These are phyloP conservation scores for Phytophthora sp. DNA, from an alignment of 352 stramenopile species.

Conservation along the genomic window DNA sequence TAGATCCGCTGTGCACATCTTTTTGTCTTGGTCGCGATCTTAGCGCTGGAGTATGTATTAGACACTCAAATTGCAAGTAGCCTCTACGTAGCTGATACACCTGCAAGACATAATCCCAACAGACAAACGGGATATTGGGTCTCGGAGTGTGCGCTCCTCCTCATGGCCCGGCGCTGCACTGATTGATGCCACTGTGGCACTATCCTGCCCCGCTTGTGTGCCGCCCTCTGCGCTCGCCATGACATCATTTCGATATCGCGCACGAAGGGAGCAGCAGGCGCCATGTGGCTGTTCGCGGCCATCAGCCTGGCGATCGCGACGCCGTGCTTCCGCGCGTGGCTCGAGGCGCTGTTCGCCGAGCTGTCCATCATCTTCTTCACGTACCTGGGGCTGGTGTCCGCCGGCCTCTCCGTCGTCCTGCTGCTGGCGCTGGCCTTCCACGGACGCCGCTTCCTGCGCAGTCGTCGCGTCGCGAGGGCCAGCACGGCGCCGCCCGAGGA, in stretches of 20 bases:
- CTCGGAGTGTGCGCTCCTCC: neutral
- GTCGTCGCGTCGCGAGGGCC: conserved; percentile 11
- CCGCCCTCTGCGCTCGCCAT: neutral
- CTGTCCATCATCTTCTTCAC: conserved; percentile 71
- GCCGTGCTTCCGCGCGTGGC: conserved; percentile 55
- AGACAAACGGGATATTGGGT: neutral
- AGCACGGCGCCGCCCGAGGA: no score
- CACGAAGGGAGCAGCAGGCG: neutral
- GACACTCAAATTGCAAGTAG: no score
- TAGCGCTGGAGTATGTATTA: no score
- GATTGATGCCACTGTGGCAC: conserved; percentile 3
- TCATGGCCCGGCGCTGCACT: conserved; percentile 5
- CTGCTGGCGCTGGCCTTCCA: conserved; percentile 38
- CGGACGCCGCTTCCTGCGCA: conserved; percentile 27
- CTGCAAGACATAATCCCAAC: no score
- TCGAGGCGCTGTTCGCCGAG: conserved; percentile 69
- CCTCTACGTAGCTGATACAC: no score
- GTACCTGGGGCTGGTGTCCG: conserved; percentile 44
- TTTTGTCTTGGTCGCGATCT: no score
- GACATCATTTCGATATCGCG: conserved; percentile 33
- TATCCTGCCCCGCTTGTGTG: conserved; percentile 14
- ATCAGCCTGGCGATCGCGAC: conserved; percentile 63
- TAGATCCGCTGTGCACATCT: neutral
- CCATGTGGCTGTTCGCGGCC: conserved; percentile 64
- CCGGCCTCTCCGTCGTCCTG: conserved; percentile 32